phyloP scores from a whole-genome alignment of 1,284 basidiomycete genomes.

The Peniophora sp. region DNA sequence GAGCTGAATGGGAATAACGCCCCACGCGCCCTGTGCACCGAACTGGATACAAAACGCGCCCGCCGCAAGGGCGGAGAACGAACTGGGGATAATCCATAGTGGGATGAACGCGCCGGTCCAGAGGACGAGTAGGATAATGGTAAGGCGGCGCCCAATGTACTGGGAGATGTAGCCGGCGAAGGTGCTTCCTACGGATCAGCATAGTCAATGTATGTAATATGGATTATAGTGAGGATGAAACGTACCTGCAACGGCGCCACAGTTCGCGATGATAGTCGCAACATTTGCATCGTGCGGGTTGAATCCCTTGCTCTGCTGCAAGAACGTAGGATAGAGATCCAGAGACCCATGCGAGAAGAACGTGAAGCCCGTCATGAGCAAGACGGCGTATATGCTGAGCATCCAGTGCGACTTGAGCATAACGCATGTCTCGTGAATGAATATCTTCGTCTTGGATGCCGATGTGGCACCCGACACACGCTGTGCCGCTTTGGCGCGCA shows the following conservation, averaged over 20 bases:
- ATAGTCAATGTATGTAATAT: too few species aligned
- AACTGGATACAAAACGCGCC: conserved; percentile 85
- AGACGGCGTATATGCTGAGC: conserved; percentile 76
- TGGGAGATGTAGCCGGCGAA: conserved; percentile 79
- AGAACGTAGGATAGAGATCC: conserved; percentile 79
- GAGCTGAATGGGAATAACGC: conserved; percentile 79
- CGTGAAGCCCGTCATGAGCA: conserved; percentile 85
- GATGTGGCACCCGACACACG: conserved; percentile 29
- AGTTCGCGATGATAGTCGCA: conserved; percentile 89
- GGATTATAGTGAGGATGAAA: too few species aligned
- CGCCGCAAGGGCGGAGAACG: conserved; percentile 58
- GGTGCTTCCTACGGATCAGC: conserved; percentile 51
- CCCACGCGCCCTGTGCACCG: conserved; percentile 82
- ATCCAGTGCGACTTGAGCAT: conserved; percentile 88
- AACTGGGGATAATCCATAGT: conserved; percentile 76
- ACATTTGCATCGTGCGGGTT: conserved; percentile 57
- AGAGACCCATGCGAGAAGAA: conserved; percentile 84
- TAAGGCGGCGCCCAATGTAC: conserved; percentile 81
- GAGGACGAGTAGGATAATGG: conserved; percentile 61
- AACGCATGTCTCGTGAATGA: conserved; percentile 59
- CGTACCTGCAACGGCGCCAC: conserved; percentile 13
- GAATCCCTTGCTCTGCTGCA: conserved; percentile 57
- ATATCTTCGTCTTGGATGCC: conserved; percentile 57
- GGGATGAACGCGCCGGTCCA: conserved; percentile 68
- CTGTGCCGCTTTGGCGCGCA: conserved; percentile 48